These are phyloP conservation scores for Suhomyces tanzawaensis DNA, from an alignment of 805 yeast genomes.

Conservation along the genomic window DNA sequence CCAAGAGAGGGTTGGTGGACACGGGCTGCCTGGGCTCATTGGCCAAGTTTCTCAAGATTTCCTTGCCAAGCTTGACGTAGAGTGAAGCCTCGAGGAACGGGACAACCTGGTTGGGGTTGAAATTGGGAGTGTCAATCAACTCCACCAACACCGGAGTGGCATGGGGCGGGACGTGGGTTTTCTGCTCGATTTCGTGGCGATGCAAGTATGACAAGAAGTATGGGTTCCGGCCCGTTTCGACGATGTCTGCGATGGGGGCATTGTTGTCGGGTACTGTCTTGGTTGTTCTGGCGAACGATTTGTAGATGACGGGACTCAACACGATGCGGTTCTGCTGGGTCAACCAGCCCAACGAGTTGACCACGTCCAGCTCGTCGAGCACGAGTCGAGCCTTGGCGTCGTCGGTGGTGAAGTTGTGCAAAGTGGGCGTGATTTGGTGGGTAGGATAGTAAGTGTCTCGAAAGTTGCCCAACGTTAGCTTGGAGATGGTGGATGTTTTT, in stretches of 20 bases:
- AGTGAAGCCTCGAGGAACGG: slow-evolving; percentile 76
- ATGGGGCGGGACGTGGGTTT: slow-evolving; percentile 40
- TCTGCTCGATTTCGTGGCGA: slow-evolving; percentile 5
- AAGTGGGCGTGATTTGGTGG: slow-evolving; percentile 53
- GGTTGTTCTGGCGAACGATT: slow-evolving; percentile 14
- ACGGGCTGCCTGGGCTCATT: slow-evolving; percentile 61
- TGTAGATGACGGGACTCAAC: slow-evolving; percentile 31
- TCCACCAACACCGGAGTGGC: slow-evolving; percentile 64
- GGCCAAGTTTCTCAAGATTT: slow-evolving; percentile 59
- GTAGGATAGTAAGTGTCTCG: slow-evolving; percentile 79
- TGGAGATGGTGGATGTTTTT: slow-evolving; percentile 55
- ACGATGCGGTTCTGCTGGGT: slow-evolving; percentile 12
- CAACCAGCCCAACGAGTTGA: slow-evolving; percentile 13
- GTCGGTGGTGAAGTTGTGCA: slow-evolving; percentile 53
- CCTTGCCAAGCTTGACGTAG: slow-evolving; percentile 58
- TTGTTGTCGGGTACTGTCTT: slow-evolving; percentile 1
- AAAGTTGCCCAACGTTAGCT: slow-evolving; percentile 46
- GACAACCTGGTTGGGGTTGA: slow-evolving; percentile 61
- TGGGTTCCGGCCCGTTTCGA: slow-evolving; percentile 16
- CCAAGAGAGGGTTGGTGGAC: slow-evolving; percentile 63
- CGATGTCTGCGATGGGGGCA: slow-evolving; percentile 6
- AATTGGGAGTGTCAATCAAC: slow-evolving; percentile 72
- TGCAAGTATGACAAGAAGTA: slow-evolving; percentile 15
- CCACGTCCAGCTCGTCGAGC: slow-evolving; percentile 22
- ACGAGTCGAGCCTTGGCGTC: slow-evolving; percentile 15